Conservation (phyloP, 1,139 yeast species). For the Kazachstania sp. region DNA sequence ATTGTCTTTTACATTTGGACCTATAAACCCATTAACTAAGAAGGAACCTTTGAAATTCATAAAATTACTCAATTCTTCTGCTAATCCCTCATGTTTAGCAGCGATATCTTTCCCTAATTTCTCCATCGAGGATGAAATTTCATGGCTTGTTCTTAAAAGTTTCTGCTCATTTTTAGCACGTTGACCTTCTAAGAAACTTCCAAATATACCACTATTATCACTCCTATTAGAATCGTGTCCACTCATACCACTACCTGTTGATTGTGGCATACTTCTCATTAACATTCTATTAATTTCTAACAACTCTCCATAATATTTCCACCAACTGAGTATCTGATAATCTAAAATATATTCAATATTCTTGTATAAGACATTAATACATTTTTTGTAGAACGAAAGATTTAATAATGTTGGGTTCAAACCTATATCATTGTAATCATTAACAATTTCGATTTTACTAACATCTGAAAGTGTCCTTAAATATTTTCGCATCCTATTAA, state of each 20-base stretch:
- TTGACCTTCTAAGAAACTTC: slow-evolving; percentile 34
- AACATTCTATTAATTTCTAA: slow-evolving; percentile 29
- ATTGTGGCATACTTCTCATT: slow-evolving; percentile 19
- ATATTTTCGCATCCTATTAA: not conserved
- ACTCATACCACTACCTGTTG: not conserved
- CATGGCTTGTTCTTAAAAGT: slow-evolving; percentile 27
- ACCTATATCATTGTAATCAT: slow-evolving; percentile 2
- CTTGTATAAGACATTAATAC: slow-evolving; percentile 34
- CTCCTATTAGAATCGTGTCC: not conserved
- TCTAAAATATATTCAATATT: slow-evolving; percentile 36
- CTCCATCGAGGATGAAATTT: slow-evolving; percentile 11
- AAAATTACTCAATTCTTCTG: slow-evolving; percentile 54
- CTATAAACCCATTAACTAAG: slow-evolving; percentile 29
- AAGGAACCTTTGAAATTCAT: slow-evolving; percentile 43
- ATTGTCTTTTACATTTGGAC: not conserved
- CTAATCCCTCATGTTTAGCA: slow-evolving; percentile 46
- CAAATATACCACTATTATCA: slow-evolving; percentile 14
- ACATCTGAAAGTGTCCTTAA: not conserved
- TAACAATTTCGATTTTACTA: slow-evolving; percentile 1
- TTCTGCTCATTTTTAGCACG: slow-evolving; percentile 32
- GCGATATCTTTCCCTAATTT: slow-evolving; percentile 18
- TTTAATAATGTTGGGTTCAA: slow-evolving; percentile 8
- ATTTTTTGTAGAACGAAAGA: slow-evolving; percentile 18
- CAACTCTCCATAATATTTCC: slow-evolving; percentile 35
- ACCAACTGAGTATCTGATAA: slow-evolving; percentile 44